A percentile compares a stretch with the other conserved stretches of the same genome.
Evolutionary conservation across 2,329 filamentous ascomycete genomes (phyloP).

Genomic region (Rhinocladiella similis): DNA sequence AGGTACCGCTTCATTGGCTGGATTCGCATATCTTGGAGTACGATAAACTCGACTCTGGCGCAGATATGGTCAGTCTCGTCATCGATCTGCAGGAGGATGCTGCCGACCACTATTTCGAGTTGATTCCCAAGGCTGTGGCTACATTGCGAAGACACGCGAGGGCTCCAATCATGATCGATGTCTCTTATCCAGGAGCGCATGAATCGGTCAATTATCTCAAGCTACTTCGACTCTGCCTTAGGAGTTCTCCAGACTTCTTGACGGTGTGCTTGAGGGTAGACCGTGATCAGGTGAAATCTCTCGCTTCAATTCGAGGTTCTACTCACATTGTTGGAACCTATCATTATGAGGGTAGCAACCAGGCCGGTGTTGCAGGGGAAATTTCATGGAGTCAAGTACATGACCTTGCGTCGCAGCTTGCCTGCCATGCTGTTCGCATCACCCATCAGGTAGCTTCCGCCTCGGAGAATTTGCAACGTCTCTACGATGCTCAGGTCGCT

Average conservation of each 20-base stretch:
- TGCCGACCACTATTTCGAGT: conserved; percentile 1
- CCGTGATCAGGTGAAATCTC: neutral
- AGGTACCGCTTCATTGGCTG: conserved; percentile 18
- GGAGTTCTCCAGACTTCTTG: neutral
- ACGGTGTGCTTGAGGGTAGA: neutral
- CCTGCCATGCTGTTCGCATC: conserved; percentile 23
- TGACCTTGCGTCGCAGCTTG: neutral
- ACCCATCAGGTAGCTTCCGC: conserved; percentile 8
- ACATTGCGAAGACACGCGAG: conserved; percentile 22
- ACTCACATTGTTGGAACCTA: conserved; percentile 3
- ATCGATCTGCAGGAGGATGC: conserved; percentile 3
- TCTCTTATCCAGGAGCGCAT: conserved; percentile 10
- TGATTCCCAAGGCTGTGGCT: conserved; percentile 10
- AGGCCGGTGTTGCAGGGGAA: conserved; percentile 18
- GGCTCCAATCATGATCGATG: conserved; percentile 27
- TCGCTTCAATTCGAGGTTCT: conserved; percentile 1
- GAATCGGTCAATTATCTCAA: conserved; percentile 21
- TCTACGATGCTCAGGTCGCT: conserved; percentile 12
- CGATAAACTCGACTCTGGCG: conserved; percentile 23
- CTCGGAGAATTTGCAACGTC: conserved; percentile 18
- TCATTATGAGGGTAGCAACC: conserved; percentile 10
- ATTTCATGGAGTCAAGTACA: conserved; percentile 1
- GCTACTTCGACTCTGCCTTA: conserved; percentile 8
- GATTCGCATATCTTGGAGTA: conserved; percentile 11
- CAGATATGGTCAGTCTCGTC: conserved; percentile 26